Conservation (phyloP, 2,329 filamentous ascomycete species). For the Diaporthe batatas region DNA sequence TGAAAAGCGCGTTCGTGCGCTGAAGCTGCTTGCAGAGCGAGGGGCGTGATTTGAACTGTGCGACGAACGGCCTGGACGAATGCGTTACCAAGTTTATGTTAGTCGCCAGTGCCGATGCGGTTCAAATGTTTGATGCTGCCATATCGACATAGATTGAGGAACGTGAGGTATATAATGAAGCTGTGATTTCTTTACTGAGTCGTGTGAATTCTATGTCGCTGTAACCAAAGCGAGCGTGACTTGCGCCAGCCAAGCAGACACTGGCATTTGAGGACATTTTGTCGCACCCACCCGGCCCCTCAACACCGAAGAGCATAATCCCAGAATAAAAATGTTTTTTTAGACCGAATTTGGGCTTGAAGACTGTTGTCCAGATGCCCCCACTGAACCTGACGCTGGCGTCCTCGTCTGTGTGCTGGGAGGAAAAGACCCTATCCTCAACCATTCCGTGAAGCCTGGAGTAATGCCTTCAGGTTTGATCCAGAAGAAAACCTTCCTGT, state of each 20-base stretch:
- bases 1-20: constrained; percentile 15
- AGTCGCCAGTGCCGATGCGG: neutral
- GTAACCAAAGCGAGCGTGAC: neutral
- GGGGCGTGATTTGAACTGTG: neutral
- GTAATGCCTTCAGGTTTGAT: constrained; percentile 16
- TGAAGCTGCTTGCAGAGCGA: constrained; percentile 24
- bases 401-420: neutral
- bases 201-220: no score
- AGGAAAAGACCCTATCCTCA: constrained; percentile 16
- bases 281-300: neutral
- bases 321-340: neutral
- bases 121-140: neutral
- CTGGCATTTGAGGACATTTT: neutral
- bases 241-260: neutral
- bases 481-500: constrained; percentile 35
- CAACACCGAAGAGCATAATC: neutral
- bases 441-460: constrained; percentile 36
- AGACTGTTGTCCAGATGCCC: no score
- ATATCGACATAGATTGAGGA: neutral
- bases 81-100: neutral
- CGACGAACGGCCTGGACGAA: neutral
- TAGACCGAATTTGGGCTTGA: neutral
- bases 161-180: neutral
- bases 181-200: neutral
- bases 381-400: neutral